Evolutionary conservation across 139 green algal genomes (phyloP).

Genomic region (Zygnema circumcarinatum): DNA sequence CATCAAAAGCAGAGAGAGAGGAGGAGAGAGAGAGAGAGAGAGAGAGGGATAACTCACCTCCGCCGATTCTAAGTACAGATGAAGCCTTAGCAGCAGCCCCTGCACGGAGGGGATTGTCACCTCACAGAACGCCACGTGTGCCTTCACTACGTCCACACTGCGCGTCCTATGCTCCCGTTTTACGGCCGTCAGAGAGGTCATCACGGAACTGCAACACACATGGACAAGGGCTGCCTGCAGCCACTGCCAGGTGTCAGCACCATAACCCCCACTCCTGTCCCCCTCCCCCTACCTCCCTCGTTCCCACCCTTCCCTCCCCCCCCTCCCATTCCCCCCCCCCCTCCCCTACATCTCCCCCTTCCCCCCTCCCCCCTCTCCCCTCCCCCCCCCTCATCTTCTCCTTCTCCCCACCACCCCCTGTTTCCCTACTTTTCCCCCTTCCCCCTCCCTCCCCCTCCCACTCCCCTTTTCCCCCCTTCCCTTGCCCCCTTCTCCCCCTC

Average conservation of each 20-base stretch:
- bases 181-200: neutral
- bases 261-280: neutral
- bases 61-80: conserved; percentile 22
- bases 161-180: neutral
- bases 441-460: no score
- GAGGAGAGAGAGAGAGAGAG: neutral
- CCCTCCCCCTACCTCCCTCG: no score
- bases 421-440: no score
- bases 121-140: conserved; percentile 13
- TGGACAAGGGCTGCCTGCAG: conserved; percentile 3
- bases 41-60: neutral
- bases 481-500: no score
- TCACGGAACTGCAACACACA: neutral
- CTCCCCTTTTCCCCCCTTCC: no score
- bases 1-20: neutral
- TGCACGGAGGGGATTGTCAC: neutral
- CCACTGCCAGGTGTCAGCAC: no score
- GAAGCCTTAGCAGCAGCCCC: neutral
- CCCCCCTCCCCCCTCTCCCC: no score
- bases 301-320: no score
- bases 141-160: conserved; percentile 3
- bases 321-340: no score
- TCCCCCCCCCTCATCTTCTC: no score
- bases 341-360: no score
- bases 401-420: no score